Evolutionary conservation across 1,284 basidiomycete species (phyloP).

Genomic region (Polyporus tsugae): DNA sequence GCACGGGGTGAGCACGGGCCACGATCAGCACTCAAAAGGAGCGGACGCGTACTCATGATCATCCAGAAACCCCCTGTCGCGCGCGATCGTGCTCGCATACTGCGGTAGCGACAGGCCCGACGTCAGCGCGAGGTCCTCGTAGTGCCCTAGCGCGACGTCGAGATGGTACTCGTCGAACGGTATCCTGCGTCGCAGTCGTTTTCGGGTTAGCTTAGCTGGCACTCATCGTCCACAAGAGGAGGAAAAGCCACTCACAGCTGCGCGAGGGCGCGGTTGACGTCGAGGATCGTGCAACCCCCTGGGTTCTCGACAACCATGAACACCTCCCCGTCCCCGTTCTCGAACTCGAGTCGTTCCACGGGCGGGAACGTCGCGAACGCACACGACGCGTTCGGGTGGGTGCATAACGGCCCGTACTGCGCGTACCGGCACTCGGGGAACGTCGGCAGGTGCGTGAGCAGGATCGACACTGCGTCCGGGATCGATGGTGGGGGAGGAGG

Average conservation of each 20-base stretch:
- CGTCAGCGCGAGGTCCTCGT: slow-evolving; percentile 39
- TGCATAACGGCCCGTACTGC: slow-evolving; percentile 43
- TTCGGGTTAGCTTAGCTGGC: not conserved
- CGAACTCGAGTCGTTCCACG: slow-evolving; percentile 38
- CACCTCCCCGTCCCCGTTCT: slow-evolving; percentile 36
- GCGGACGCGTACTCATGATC: slow-evolving; percentile 19
- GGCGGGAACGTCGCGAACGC: slow-evolving; percentile 45
- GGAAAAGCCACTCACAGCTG: slow-evolving; percentile 38
- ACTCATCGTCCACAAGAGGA: not conserved
- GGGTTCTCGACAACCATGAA: slow-evolving; percentile 43
- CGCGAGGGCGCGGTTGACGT: slow-evolving; percentile 45
- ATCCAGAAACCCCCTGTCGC: slow-evolving; percentile 19
- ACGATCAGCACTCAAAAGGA: not conserved
- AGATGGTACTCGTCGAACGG: slow-evolving; percentile 38
- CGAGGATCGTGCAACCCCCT: slow-evolving; percentile 43
- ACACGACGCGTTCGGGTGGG: slow-evolving; percentile 43
- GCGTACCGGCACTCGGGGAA: slow-evolving; percentile 42
- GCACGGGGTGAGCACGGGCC: not conserved
- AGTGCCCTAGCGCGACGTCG: slow-evolving; percentile 40
- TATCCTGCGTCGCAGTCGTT: slow-evolving; percentile 28
- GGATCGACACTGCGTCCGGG: slow-evolving; percentile 38
- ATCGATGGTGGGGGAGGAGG: slow-evolving; percentile 25
- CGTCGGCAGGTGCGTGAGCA: slow-evolving; percentile 44
- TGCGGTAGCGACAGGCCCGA: slow-evolving; percentile 34
- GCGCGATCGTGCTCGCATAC: slow-evolving; percentile 14